Percentiles rank a stretch among this genome's conserved stretches.
phyloP scores from a whole-genome alignment of 306 rosid species.

The Spatholobus suberectus region DNA sequence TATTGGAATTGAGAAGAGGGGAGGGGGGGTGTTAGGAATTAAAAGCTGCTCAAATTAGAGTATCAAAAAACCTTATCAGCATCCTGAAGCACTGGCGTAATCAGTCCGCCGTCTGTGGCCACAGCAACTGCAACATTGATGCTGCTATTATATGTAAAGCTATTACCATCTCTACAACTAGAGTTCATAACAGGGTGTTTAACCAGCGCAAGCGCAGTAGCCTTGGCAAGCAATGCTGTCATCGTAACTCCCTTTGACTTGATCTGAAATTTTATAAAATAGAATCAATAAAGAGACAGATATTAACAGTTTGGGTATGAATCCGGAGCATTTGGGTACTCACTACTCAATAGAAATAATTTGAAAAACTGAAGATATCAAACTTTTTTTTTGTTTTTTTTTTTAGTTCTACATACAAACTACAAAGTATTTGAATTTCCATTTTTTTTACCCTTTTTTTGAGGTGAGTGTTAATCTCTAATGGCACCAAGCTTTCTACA shows the following conservation, averaged over 20 bases:
- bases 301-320: neutral
- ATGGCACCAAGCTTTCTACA: neutral
- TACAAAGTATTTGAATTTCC: neutral
- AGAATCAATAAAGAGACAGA: slow-evolving; percentile 3
- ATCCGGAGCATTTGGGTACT: no score
- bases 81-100: slow-evolving; percentile 93
- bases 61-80: slow-evolving; percentile 80
- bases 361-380: neutral
- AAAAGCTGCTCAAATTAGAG: slow-evolving; percentile 17
- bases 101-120: slow-evolving; percentile 89
- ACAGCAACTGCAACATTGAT: slow-evolving; percentile 95
- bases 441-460: neutral
- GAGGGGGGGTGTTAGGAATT: no score
- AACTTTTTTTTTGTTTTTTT: no score
- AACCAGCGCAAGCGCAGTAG: slow-evolving; percentile 88
- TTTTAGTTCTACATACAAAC: no score
- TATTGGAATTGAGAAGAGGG: neutral
- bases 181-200: slow-evolving; percentile 93
- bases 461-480: neutral
- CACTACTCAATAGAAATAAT: neutral
- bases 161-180: slow-evolving; percentile 94
- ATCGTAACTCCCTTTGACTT: slow-evolving; percentile 98
- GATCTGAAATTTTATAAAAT: slow-evolving; percentile 56
- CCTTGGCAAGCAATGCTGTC: slow-evolving; percentile 99
- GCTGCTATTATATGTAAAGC: slow-evolving; percentile 85